Percentiles rank a stretch among this genome's conserved stretches.
Evolutionary conservation across 148 eudicot species (phyloP).

Genomic region (Rhododendron kiyosumense): DNA sequence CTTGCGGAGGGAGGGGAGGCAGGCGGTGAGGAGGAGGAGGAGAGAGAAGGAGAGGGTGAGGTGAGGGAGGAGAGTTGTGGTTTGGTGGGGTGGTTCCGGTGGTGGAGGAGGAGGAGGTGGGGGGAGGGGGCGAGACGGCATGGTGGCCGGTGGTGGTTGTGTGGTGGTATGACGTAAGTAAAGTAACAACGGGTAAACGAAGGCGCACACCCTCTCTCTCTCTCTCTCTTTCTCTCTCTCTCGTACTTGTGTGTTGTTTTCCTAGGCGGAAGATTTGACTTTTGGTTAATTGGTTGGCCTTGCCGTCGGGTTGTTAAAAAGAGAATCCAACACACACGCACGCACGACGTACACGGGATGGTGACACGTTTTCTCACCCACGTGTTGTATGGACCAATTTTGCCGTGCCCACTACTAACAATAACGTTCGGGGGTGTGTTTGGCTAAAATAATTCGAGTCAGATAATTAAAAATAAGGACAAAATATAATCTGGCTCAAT

Average conservation of each 20-base stretch:
- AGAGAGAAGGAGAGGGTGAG: slow-evolving; percentile 36
- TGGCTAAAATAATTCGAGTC: no score
- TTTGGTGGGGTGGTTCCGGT: background rate
- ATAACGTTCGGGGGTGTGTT: no score
- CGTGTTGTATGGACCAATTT: no score
- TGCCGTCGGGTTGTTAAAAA: background rate
- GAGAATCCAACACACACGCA: background rate
- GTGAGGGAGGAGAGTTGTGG: slow-evolving; percentile 22
- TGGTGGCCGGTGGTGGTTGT: background rate
- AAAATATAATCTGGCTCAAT: no score
- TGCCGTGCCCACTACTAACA: no score
- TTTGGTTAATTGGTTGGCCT: background rate
- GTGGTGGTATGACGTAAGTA: background rate
- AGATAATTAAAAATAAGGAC: no score
- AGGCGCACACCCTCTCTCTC: no score
- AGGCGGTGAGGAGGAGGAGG: slow-evolving; percentile 46
- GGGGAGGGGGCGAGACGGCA: slow-evolving; percentile 14
- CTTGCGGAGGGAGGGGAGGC: slow-evolving; percentile 45
- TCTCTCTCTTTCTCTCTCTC: no score
- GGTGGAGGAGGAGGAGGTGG: background rate
- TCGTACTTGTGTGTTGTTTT: no score
- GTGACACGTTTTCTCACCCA: no score
- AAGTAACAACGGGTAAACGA: no score
- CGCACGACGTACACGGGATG: background rate
- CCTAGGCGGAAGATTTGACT: background rate